Base-by-base conservation (phyloP, 2,329 filamentous ascomycete species). In the Periglandula ipomoeae region DNA sequence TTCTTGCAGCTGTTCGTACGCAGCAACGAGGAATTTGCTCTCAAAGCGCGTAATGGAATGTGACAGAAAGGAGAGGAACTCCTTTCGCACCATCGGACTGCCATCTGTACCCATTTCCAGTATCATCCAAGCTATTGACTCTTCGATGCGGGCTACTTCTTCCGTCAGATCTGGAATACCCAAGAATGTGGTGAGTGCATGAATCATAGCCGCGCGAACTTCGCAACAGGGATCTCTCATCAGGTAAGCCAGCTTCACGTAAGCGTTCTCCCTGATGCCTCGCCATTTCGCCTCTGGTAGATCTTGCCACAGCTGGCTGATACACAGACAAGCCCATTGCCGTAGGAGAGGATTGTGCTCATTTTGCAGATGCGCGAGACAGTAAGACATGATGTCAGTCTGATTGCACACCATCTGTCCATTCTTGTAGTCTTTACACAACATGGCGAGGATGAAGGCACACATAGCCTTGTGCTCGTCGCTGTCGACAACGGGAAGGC, bases 391-490 rank as follows among this genome's bases (percentile, higher is more conserved):
- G 53, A 97, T 84, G 55, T 95, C 90, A 0, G 85, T 87, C 56
- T 88, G 87, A 57, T 96, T 84, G 62, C 90, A 96, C 10, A 95
- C 90, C 45, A 85, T 85, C 65, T 96, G 90, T 2, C 91, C 93
- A 53, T 93, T 88, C 55, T 85, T 86, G 66, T 95, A 95, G 54
- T 87, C 87, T 63, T 93, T 95, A 78, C 93, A 98, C 54, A 98
- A 89, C 78, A 96, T 95, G 23, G 91, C 87, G 38, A 97, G 81
- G 53, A 98, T 95, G 63, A 98, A 98, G 2, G 93, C 90, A 64
- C 93, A 97, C 93, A 98, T 98, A 39, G 93, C 93, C 61, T 94
- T 89, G 71, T 98, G 93, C 68, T 97, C 93, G 57, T 89, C 88
- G 48, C 84, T 84, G 61, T 96, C 94, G 30, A 85, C 82, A 20